Conservation (phyloP, 2,329 filamentous ascomycete species). For the Trichoderma brevicompactum region DNA sequence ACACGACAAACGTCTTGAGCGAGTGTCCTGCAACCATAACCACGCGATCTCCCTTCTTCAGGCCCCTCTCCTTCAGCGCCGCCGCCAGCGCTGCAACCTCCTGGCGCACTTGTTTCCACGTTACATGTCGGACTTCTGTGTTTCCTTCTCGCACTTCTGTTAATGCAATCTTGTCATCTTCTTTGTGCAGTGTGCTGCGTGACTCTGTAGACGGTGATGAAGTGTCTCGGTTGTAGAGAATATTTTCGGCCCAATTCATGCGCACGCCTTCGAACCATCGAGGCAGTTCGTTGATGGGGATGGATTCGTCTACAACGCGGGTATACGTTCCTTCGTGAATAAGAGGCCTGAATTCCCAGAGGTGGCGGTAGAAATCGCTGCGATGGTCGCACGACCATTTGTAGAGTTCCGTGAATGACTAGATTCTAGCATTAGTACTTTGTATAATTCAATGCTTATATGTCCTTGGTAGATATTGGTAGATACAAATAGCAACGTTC, state of each 20-base stretch:
- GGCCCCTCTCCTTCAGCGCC: slow-evolving; percentile 68
- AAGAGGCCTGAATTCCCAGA: slow-evolving; percentile 63
- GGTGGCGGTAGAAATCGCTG: slow-evolving; percentile 66
- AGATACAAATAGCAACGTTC: too few relatives aligned
- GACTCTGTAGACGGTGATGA: slow-evolving; percentile 49
- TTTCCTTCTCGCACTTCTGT: slow-evolving; percentile 75
- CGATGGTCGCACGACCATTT: slow-evolving; percentile 67
- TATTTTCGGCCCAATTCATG: slow-evolving; percentile 81
- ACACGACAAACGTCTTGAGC: slow-evolving; percentile 72
- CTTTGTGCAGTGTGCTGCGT: slow-evolving; percentile 64
- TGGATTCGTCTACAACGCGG: slow-evolving; percentile 68
- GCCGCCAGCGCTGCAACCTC: slow-evolving; percentile 64
- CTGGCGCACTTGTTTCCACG: slow-evolving; percentile 68
- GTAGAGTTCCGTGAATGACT: slow-evolving; percentile 67
- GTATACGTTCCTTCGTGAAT: slow-evolving; percentile 66
- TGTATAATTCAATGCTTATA: background rate
- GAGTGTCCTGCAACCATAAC: slow-evolving; percentile 77
- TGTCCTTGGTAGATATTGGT: too few relatives aligned
- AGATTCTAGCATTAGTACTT: background rate
- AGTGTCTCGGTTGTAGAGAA: slow-evolving; percentile 61
- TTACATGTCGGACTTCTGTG: slow-evolving; percentile 59
- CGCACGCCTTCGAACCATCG: slow-evolving; percentile 76
- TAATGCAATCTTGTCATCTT: slow-evolving; percentile 70
- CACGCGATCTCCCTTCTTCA: slow-evolving; percentile 73
- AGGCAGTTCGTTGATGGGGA: slow-evolving; percentile 72